A percentile compares a stretch with the other conserved stretches of the same genome.
phyloP scores from a whole-genome alignment of 1,139 yeast species.

The Wickerhamomyces sp. region DNA sequence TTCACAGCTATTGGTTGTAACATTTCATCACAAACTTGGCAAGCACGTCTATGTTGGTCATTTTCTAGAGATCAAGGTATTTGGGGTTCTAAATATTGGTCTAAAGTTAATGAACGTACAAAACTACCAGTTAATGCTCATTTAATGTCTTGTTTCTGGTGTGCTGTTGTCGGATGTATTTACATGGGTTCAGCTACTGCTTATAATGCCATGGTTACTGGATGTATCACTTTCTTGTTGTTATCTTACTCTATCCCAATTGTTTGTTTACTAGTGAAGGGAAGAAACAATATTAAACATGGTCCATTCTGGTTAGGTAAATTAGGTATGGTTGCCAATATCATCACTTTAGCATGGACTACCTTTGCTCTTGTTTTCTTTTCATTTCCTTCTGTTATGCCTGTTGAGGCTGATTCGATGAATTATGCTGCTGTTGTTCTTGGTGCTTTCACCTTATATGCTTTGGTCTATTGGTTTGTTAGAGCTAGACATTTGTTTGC shows the following conservation, averaged over 20 bases:
- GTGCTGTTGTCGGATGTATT: slow-evolving; percentile 41
- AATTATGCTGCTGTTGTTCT: slow-evolving; percentile 63
- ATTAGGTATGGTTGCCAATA: slow-evolving; percentile 50
- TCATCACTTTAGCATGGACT: slow-evolving; percentile 53
- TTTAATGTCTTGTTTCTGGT: slow-evolving; percentile 39
- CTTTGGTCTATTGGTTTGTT: slow-evolving; percentile 46
- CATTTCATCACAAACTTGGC: slow-evolving; percentile 69
- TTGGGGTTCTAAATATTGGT: slow-evolving; percentile 41
- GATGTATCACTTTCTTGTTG: slow-evolving; percentile 44
- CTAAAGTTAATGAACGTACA: slow-evolving; percentile 36
- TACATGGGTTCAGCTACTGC: slow-evolving; percentile 49
- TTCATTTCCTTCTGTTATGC: slow-evolving; percentile 60
- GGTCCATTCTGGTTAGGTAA: slow-evolving; percentile 70
- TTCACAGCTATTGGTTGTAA: slow-evolving; percentile 65
- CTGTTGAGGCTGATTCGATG: slow-evolving; percentile 56
- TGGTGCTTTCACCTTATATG: slow-evolving; percentile 48
- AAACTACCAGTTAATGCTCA: slow-evolving; percentile 49
- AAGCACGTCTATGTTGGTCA: slow-evolving; percentile 68
- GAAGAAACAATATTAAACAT: slow-evolving; percentile 51
- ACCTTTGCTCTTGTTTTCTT: slow-evolving; percentile 52
- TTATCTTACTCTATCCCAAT: slow-evolving; percentile 44
- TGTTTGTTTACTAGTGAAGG: slow-evolving; percentile 45
- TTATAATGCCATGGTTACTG: slow-evolving; percentile 49
- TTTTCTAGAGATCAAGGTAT: slow-evolving; percentile 61
- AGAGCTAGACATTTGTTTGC: slow-evolving; percentile 10